These are phyloP conservation scores for Diophrys sp. DNA, from an alignment of 73 alveolate genomes.

Conservation along the genomic window DNA sequence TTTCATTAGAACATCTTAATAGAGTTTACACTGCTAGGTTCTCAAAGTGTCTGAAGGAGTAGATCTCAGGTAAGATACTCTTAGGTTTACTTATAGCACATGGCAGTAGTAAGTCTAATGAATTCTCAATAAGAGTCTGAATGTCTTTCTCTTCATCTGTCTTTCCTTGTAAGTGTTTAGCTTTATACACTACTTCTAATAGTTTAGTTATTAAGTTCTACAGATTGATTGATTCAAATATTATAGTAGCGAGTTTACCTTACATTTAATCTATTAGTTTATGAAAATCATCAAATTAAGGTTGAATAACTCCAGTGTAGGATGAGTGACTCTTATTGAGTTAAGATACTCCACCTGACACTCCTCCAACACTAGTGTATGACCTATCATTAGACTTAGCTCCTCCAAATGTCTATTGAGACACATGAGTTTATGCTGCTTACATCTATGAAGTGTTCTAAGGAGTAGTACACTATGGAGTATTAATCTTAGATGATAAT, in stretches of 20 bases:
- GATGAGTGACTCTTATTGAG: conserved; percentile 11
- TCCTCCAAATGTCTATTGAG: background rate
- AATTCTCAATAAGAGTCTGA: conserved; percentile 24
- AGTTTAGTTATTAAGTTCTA: conserved; percentile 23
- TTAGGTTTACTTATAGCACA: conserved; percentile 52
- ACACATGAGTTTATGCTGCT: background rate
- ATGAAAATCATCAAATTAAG: conserved; percentile 59
- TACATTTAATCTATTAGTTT: conserved; percentile 44
- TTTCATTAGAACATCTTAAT: conserved; percentile 24
- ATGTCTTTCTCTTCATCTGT: conserved; percentile 20
- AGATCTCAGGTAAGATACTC: conserved; percentile 28
- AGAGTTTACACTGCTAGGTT: conserved; percentile 33
- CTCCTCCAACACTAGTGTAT: background rate
- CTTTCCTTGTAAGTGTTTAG: conserved; percentile 25
- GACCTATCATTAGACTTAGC: background rate
- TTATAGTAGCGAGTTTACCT: conserved; percentile 22
- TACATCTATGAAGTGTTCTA: background rate
- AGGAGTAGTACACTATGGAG: conserved; percentile 49
- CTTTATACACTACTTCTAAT: conserved; percentile 19
- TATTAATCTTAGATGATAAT: conserved; percentile 35
- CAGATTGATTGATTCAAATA: conserved; percentile 33
- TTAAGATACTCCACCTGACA: background rate
- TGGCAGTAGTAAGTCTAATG: conserved; percentile 49
- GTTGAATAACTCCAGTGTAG: background rate
- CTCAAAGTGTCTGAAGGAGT: conserved; percentile 32